A percentile compares a stretch with the other conserved stretches of the same genome.
Conservation (phyloP, 2,329 filamentous ascomycete species). For the Scedosporium boydii region DNA sequence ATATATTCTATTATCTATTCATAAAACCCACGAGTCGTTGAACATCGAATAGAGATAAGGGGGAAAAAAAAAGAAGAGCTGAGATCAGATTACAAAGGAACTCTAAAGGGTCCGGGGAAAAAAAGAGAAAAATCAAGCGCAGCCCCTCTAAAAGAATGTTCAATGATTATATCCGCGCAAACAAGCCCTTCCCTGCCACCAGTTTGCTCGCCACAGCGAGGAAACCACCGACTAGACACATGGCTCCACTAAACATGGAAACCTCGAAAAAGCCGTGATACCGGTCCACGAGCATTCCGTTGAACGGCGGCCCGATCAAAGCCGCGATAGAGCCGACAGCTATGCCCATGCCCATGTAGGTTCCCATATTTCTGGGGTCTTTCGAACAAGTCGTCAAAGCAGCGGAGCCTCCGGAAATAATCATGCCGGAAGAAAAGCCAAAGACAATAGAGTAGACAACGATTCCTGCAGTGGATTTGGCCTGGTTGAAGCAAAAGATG, state of each 20-base stretch:
- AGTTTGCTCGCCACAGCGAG: conserved; percentile 11
- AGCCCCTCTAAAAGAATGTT: too few relatives aligned
- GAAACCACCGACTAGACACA: conserved; percentile 12
- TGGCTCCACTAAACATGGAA: conserved; percentile 12
- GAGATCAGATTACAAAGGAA: too few relatives aligned
- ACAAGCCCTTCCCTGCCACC: conserved; percentile 11
- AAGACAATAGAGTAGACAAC: conserved; percentile 57
- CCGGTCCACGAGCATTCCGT: conserved; percentile 23
- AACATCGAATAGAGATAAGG: too few relatives aligned
- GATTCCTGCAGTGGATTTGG: conserved; percentile 42
- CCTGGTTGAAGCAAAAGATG: conserved; percentile 34
- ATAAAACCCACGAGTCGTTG: too few relatives aligned
- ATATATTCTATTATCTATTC: too few relatives aligned
- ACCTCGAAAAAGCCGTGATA: conserved; percentile 22
- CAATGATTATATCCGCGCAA: conserved; percentile 6
- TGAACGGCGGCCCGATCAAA: conserved; percentile 28
- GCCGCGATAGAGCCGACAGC: conserved; percentile 28
- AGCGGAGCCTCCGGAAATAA: conserved; percentile 33
- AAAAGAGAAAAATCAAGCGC: too few relatives aligned
- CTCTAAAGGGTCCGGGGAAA: too few relatives aligned
- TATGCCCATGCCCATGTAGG: conserved; percentile 41
- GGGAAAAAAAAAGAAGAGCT: too few relatives aligned
- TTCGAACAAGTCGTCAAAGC: conserved; percentile 30
- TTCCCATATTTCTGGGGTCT: conserved; percentile 44
- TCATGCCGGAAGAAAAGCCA: conserved; percentile 47